These are phyloP conservation scores for Solanum ahanhuiri DNA, from an alignment of 257 asterid genomes.

Conservation along the genomic window DNA sequence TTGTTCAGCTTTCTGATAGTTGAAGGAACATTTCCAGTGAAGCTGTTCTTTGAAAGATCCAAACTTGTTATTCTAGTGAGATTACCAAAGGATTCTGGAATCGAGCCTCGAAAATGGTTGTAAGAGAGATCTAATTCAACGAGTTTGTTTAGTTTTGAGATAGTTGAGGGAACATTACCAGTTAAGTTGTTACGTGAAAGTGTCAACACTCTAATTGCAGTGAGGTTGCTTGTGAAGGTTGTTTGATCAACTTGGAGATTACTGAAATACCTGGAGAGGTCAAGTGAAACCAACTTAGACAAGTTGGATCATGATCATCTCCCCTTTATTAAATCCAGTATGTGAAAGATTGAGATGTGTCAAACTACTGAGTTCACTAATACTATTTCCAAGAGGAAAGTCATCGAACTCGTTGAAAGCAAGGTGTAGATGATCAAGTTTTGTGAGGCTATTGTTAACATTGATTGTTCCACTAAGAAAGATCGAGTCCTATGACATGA, in stretches of 20 bases:
- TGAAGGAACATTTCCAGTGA: not conserved
- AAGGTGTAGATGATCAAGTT: too few relatives aligned
- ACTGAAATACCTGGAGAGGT: too few relatives aligned
- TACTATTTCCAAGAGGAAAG: too few relatives aligned
- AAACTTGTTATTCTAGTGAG: not conserved
- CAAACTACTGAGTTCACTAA: not conserved
- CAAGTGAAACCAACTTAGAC: too few relatives aligned
- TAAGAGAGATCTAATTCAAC: not conserved
- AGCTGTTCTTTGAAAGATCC: not conserved
- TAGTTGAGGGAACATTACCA: not conserved
- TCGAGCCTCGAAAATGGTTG: not conserved
- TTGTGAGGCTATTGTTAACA: too few relatives aligned
- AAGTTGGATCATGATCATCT: not conserved
- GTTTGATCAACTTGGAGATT: not conserved
- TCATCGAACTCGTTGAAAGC: too few relatives aligned
- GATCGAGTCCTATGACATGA: too few relatives aligned
- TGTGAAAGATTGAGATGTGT: not conserved
- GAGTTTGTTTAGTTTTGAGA: not conserved
- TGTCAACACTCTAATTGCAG: not conserved
- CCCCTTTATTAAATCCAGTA: not conserved
- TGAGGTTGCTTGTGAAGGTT: not conserved
- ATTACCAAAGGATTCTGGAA: not conserved
- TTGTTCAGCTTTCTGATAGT: not conserved
- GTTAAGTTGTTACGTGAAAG: not conserved
- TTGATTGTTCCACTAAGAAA: too few relatives aligned